A percentile compares a stretch with the other conserved stretches of the same genome.
phyloP scores from a whole-genome alignment of 2,329 filamentous ascomycete genomes.

The Aulographum hederae region DNA sequence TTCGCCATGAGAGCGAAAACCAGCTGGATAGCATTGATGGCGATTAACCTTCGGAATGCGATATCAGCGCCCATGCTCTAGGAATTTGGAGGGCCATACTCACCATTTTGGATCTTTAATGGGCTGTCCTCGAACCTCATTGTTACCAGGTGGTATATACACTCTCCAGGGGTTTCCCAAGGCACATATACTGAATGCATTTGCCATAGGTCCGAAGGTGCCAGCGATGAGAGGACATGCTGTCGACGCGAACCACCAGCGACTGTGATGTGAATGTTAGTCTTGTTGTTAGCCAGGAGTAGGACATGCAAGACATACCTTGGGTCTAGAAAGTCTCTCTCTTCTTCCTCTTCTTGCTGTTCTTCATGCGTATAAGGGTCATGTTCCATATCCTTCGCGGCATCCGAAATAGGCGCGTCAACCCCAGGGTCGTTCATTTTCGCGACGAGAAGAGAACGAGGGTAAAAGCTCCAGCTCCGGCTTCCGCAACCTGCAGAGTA shows the following conservation, averaged over 20 bases:
- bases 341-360: slow-evolving; percentile 19
- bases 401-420: slow-evolving; percentile 28
- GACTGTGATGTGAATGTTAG: slow-evolving; percentile 13
- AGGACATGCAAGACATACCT: slow-evolving; percentile 12
- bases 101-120: slow-evolving; percentile 36
- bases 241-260: slow-evolving; percentile 44
- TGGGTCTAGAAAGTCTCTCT: slow-evolving; percentile 24
- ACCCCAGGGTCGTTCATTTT: slow-evolving; percentile 35
- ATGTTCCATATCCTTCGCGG: slow-evolving; percentile 25
- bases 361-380: slow-evolving; percentile 13
- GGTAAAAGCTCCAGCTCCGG: too few relatives aligned
- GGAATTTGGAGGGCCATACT: slow-evolving; percentile 4
- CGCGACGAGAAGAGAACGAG: too few relatives aligned
- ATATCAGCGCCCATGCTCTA: slow-evolving; percentile 2
- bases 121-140: slow-evolving; percentile 24
- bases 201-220: slow-evolving; percentile 37
- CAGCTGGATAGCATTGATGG: slow-evolving; percentile 37
- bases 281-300: slow-evolving; percentile 4
- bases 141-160: slow-evolving; percentile 25
- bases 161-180: slow-evolving; percentile 38
- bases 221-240: slow-evolving; percentile 37
- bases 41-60: slow-evolving; percentile 24
- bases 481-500: too few relatives aligned
- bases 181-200: slow-evolving; percentile 35
- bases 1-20: slow-evolving; percentile 36